A percentile compares a stretch with the other conserved stretches of the same genome.
Evolutionary conservation across 805 yeast genomes (phyloP).

Genomic region (Scheffersomyces spartinae): DNA sequence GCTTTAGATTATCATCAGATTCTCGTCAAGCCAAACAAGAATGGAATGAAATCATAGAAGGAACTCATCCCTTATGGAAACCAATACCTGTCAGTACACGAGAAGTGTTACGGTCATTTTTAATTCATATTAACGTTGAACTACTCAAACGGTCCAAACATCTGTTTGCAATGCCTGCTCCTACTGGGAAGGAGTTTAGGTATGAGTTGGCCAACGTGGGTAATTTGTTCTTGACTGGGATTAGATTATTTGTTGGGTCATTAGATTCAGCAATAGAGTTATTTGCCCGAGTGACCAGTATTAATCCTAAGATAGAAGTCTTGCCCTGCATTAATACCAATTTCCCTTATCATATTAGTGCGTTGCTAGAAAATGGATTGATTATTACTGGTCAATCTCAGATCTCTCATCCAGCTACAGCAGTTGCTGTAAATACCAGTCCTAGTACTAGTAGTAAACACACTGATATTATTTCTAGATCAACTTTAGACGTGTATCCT

Average conservation of each 20-base stretch:
- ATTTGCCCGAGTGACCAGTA: slow-evolving; percentile 49
- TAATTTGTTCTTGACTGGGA: slow-evolving; percentile 72
- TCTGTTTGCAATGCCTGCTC: slow-evolving; percentile 10
- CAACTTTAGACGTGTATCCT: slow-evolving; percentile 12
- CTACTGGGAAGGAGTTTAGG: slow-evolving; percentile 44
- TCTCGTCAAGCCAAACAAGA: slow-evolving; percentile 45
- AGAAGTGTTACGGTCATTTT: slow-evolving; percentile 66
- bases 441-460: slow-evolving; percentile 4
- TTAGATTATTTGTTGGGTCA: slow-evolving; percentile 72
- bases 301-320: slow-evolving; percentile 42
- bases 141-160: slow-evolving; percentile 54
- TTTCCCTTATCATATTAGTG: slow-evolving; percentile 79
- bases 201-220: slow-evolving; percentile 79
- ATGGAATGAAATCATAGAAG: slow-evolving; percentile 75
- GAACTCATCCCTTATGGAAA: slow-evolving; percentile 61
- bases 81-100: slow-evolving; percentile 46
- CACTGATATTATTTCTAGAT: too few species aligned
- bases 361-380: slow-evolving; percentile 54
- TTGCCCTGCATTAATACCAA: slow-evolving; percentile 78
- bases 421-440: slow-evolving; percentile 12
- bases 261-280: slow-evolving; percentile 77
- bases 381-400: slow-evolving; percentile 86
- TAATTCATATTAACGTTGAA: slow-evolving; percentile 72
- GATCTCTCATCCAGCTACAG: slow-evolving; percentile 82
- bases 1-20: slow-evolving; percentile 39